Base-by-base conservation (phyloP, 1,284 basidiomycete genomes). In the Lignosus rhinocerotis region DNA sequence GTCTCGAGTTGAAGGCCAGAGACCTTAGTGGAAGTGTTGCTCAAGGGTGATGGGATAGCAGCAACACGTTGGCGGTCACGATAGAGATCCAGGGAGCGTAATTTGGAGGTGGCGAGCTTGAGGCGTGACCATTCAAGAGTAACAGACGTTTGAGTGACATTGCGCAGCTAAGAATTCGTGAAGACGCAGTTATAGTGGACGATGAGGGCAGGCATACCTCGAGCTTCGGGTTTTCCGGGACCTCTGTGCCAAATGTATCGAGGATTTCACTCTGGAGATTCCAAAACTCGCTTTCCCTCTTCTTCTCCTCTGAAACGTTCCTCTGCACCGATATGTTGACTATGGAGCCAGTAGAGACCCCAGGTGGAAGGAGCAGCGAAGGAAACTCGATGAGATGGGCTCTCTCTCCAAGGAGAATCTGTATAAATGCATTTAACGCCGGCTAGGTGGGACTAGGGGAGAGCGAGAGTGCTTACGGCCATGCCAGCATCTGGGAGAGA, bases 301-400 rank as follows among this genome's bases (percentile, higher is more conserved):
- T 83, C 67, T 88, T 84, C 73, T 98, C 95, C 62, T 95, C 94
- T 0, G 79, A 71, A 32, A 85, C 73, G 72, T 98, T 96, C 62
- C 94, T 86, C 63, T 92, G 83, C 14, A 97, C 93, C 6, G 93
- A 88, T 71, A 98, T 98, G 70, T 94, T 96, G 66, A 98, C 92
- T 66, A 98, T 97, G n/a, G 94, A 96, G 9, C 95, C 95, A 0
- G 94, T 86, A 3, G 90, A 87, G 1, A 93, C 88, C 16, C 94
- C 94, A 0, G 94, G 91, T 2, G 94, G 95, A 11, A 98, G 79
- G 1, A 98, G 82, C 30, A 98, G 80, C 0, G 95, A 97, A 1
- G 95, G 95, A 72, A 98, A 98, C 74, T 98, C 95, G 69, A 98
- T 96, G 36, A 96, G 81, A 70, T 97, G 94, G 6, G 94, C 94